Evolutionary conservation across 1,139 yeast species (phyloP).

Genomic region (Taphrina deformans): DNA sequence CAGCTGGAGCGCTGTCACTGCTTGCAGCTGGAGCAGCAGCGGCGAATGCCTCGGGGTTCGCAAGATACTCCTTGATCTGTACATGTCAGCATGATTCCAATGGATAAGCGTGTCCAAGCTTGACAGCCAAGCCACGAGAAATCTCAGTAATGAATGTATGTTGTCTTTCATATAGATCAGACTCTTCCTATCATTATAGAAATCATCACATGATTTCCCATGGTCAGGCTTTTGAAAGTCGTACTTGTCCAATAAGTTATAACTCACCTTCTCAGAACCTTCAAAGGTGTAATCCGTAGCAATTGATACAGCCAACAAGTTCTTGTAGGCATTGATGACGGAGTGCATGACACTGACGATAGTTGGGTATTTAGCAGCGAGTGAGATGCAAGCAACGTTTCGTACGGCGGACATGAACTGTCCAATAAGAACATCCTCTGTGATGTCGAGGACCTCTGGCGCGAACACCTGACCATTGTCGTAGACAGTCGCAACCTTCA

Average conservation of each 20-base stretch:
- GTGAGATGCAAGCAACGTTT: constrained; percentile 92
- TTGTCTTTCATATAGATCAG: constrained; percentile 23
- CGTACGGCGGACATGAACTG: constrained; percentile 92
- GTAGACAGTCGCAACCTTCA: constrained; percentile 93
- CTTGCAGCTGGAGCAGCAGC: constrained; percentile 58
- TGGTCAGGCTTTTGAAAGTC: not conserved
- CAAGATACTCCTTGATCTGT: constrained; percentile 91
- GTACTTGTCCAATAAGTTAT: too few relatives aligned
- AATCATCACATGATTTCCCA: constrained; percentile 19
- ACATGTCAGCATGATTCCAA: not conserved
- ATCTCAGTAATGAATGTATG: constrained; percentile 29
- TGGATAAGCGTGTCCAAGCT: not conserved
- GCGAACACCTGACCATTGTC: constrained; percentile 99
- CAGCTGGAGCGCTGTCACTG: constrained; percentile 51
- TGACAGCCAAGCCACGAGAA: not conserved
- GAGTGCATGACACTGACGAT: constrained; percentile 99
- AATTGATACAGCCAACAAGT: constrained; percentile 92
- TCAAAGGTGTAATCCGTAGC: constrained; percentile 99
- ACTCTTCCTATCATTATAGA: constrained; percentile 27
- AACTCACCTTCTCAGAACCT: constrained; percentile 78
- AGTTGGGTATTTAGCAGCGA: constrained; percentile 99
- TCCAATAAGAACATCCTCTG: constrained; percentile 90
- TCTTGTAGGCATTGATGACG: constrained; percentile 98
- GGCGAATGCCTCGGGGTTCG: constrained; percentile 99
- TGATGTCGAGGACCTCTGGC: constrained; percentile 93